Conservation (phyloP, 306 rosid genomes). For the Ormosia emarginata region DNA sequence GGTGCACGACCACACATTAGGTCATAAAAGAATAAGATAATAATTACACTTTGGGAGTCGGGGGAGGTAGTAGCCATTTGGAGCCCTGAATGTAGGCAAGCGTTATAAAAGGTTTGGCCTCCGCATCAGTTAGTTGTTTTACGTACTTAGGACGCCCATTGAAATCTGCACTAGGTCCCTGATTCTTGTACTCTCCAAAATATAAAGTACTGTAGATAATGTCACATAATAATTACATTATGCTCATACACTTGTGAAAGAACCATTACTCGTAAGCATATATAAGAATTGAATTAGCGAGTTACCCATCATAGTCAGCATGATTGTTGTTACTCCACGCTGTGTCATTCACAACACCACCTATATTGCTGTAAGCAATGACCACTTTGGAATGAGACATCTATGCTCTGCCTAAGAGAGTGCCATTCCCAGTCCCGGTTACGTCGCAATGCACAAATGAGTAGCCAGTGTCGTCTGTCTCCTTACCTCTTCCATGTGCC, state of each 20-base stretch:
- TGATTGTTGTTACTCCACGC: slow-evolving; percentile 46
- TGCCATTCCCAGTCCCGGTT: slow-evolving; percentile 29
- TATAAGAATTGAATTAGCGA: background rate
- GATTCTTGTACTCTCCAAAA: slow-evolving; percentile 42
- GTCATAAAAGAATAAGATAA: background rate
- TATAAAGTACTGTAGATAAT: slow-evolving; percentile 22
- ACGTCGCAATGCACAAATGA: slow-evolving; percentile 55
- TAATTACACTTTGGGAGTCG: slow-evolving; percentile 19
- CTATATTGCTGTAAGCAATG: slow-evolving; percentile 42
- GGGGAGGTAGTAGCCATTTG: slow-evolving; percentile 64
- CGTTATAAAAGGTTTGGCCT: slow-evolving; percentile 33
- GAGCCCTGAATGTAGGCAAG: slow-evolving; percentile 42
- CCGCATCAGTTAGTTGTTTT: slow-evolving; percentile 13
- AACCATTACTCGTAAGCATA: background rate
- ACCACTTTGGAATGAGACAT: slow-evolving; percentile 33
- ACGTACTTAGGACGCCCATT: background rate
- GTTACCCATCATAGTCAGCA: slow-evolving; percentile 13
- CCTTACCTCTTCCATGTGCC: slow-evolving; percentile 48
- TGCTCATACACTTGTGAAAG: background rate
- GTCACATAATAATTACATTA: background rate
- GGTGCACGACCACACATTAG: background rate
- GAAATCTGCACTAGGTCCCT: slow-evolving; percentile 22
- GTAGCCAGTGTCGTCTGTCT: slow-evolving; percentile 16
- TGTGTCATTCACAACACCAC: background rate
- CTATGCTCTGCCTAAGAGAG: slow-evolving; percentile 64